Evolutionary conservation across 805 yeast genomes (phyloP), one percentile per base, ranked within the genome.

Genomic region (Saturnispora halmiae): DNA sequence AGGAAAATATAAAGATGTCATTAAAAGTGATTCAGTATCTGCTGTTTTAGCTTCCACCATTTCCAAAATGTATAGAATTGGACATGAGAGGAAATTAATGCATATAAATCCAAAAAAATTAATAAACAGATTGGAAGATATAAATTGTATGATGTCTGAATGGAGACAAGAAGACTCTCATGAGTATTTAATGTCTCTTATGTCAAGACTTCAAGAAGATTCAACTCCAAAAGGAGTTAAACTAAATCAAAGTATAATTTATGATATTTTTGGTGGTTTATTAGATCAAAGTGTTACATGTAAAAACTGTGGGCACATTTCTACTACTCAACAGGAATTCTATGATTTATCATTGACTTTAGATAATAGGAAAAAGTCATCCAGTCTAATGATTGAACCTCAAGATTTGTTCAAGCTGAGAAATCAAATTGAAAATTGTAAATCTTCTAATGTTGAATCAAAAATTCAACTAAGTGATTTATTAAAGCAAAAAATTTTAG

Each of bases 81-180:
- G 71, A 33, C 67, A 64, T 35, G 58, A 59, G 43, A 56, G 53
- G 35, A 59, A 56, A 30, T 57, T 64, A 38, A 65, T 69, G 45
- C 76, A 72, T 52, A 67, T 86, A 40, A 82, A 82, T 61, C 97
- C 95, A 8, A 77, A 77, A 50, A 75, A 73, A 53, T 67, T 87
- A 51, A 79, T 84, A 44, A 69, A 69, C 38, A 70, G 86, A 49
- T 65, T 84, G 43, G 83, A 73, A 37, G 95, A 85, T 52, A 85
- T 90, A 52, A 87, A 87, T 60, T 85, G 95, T 58, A 84, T 85
- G 95, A 86, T 88, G 95, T 78, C 87, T 34, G 92, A 80, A 58
- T 88, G 95, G 95, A 88, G 86, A 61, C 98, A 92, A 60, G 97
- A 92, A 61, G 98, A 92, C 61, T 82, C 95, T 1, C 98, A 92